Percentiles rank a stretch among this genome's conserved stretches.
phyloP scores from a whole-genome alignment of 2,329 filamentous ascomycete genomes.

The Fonsecaea pugnacius region DNA sequence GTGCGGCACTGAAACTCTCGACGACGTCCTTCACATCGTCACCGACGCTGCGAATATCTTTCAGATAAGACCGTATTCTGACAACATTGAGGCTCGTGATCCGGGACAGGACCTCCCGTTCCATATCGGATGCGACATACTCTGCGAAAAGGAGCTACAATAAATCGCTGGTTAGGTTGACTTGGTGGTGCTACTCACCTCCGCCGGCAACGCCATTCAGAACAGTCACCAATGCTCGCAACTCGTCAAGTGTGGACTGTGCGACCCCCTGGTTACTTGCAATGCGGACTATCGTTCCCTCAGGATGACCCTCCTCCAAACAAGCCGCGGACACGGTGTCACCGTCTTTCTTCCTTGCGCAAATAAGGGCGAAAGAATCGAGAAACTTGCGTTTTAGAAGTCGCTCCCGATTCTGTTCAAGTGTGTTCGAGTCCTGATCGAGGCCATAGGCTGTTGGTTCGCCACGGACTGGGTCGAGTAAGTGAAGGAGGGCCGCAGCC shows the following conservation, averaged over 20 bases:
- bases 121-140: too few relatives aligned
- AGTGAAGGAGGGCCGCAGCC: neutral
- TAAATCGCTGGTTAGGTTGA: neutral
- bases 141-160: too few relatives aligned
- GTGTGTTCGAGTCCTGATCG: slow-evolving; percentile 8
- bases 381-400: slow-evolving; percentile 11
- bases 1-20: too few relatives aligned
- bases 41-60: too few relatives aligned
- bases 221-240: slow-evolving; percentile 10
- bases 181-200: neutral
- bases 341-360: slow-evolving; percentile 6
- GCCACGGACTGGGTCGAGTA: neutral
- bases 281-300: slow-evolving; percentile 4
- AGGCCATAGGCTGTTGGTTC: neutral
- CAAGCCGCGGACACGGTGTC: slow-evolving; percentile 8
- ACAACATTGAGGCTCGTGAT: too few relatives aligned
- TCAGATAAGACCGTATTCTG: too few relatives aligned
- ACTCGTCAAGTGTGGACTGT: slow-evolving; percentile 6
- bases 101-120: too few relatives aligned
- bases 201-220: slow-evolving; percentile 8
- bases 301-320: slow-evolving; percentile 7
- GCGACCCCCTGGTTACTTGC: slow-evolving; percentile 8
- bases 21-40: too few relatives aligned
- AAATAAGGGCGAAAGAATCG: neutral
- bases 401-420: slow-evolving; percentile 10